A percentile compares a stretch with the other conserved stretches of the same genome.
These are phyloP conservation scores for Penicillium antarcticum DNA, from an alignment of 495 filamentous ascomycete genomes.

Conservation along the genomic window DNA sequence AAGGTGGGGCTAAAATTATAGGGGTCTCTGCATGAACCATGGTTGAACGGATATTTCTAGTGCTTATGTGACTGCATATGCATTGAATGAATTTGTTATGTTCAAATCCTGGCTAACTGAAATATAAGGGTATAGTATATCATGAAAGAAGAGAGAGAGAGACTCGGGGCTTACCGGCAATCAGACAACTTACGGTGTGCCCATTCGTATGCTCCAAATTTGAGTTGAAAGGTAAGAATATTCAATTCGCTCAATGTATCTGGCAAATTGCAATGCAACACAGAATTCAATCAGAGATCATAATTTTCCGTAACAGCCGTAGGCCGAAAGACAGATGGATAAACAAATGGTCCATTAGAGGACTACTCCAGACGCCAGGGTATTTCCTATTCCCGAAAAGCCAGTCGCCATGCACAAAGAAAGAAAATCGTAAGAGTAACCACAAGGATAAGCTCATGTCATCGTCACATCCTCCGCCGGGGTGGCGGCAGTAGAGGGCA, in stretches of 20 bases:
- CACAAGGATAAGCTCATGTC: constrained; percentile 15
- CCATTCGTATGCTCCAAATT: background rate
- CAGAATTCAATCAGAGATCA: background rate
- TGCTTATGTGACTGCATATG: too few relatives aligned
- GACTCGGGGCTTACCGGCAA: too few relatives aligned
- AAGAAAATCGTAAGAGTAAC: constrained; percentile 4
- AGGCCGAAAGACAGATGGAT: background rate
- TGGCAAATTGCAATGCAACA: background rate
- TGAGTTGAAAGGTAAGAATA: background rate
- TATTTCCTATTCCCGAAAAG: constrained; percentile 20
- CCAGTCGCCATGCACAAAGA: constrained; percentile 15
- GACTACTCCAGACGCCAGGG: constrained; percentile 25
- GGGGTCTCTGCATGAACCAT: too few relatives aligned
- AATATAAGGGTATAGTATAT: too few relatives aligned
- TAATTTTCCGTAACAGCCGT: background rate
- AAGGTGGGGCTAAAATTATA: too few relatives aligned
- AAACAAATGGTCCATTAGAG: constrained; percentile 1
- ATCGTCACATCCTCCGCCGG: constrained; percentile 24
- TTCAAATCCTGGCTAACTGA: too few relatives aligned
- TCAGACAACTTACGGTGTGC: too few relatives aligned
- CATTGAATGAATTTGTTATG: too few relatives aligned
- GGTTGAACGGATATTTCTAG: too few relatives aligned
- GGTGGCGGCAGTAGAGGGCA: constrained; percentile 12
- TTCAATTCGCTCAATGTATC: background rate
- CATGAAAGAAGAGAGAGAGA: too few relatives aligned